These are phyloP conservation scores for Pelargonium exstipulatum DNA, from an alignment of 441 rosid species.

Conservation along the genomic window DNA sequence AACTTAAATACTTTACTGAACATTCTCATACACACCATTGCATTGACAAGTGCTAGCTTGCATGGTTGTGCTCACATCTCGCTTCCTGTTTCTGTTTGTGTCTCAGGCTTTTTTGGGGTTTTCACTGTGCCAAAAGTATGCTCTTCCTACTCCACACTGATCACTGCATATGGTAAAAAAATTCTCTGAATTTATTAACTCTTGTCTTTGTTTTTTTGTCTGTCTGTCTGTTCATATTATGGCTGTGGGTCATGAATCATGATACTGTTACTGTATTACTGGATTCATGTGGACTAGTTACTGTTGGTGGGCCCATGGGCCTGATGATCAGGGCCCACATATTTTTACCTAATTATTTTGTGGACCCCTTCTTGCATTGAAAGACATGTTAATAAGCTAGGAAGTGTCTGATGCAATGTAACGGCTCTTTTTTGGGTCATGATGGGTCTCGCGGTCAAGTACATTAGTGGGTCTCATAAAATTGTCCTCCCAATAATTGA, in stretches of 20 bases:
- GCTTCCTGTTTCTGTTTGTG: not conserved
- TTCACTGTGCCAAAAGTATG: constrained; percentile 68
- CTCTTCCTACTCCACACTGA: constrained; percentile 60
- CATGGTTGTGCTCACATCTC: constrained; percentile 10
- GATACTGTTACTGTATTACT: not conserved
- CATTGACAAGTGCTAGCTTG: not conserved
- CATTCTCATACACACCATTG: not conserved
- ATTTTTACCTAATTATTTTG: not conserved
- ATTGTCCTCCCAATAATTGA: not conserved
- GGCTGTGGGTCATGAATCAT: not conserved
- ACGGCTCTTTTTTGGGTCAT: not conserved
- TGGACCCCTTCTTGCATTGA: not conserved
- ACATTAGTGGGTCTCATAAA: not conserved
- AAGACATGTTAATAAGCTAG: no score
- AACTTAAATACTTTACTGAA: constrained; percentile 14
- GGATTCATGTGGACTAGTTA: not conserved
- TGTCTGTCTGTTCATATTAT: not conserved
- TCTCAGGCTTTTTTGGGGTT: constrained; percentile 69
- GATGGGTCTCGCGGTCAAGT: not conserved
- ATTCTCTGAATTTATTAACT: not conserved
- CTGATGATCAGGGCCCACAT: not conserved
- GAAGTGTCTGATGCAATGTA: no score
- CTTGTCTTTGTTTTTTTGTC: not conserved
- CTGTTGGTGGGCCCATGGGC: not conserved
- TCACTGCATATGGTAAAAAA: constrained; percentile 58